These are phyloP conservation scores for Liriodendron chinense DNA, from an alignment of 164 flowering plant genomes.

Conservation along the genomic window DNA sequence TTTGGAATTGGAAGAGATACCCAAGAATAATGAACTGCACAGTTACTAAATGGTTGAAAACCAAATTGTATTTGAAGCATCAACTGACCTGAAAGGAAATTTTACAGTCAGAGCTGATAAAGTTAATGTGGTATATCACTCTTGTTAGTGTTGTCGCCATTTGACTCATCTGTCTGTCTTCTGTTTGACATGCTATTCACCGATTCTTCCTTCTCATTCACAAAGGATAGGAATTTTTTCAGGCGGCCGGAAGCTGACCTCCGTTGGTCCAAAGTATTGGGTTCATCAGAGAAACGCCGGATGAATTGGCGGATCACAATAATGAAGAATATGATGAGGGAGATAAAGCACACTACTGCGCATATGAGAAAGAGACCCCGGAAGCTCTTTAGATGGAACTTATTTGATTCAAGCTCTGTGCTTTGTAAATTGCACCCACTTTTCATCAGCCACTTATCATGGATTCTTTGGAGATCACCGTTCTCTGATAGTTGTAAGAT, in stretches of 20 bases:
- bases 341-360: slow-evolving; percentile 57
- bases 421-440: slow-evolving; percentile 35
- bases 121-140: background rate
- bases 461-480: slow-evolving; percentile 77
- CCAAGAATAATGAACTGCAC: background rate
- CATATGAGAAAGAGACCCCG: slow-evolving; percentile 72
- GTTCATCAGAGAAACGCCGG: slow-evolving; percentile 24
- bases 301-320: slow-evolving; percentile 35
- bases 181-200: background rate
- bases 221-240: slow-evolving; percentile 34
- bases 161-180: background rate
- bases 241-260: slow-evolving; percentile 38
- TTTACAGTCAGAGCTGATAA: background rate
- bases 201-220: background rate
- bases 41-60: background rate
- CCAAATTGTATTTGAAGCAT: background rate
- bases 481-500: slow-evolving; percentile 72
- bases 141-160: background rate
- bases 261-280: slow-evolving; percentile 19
- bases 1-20: background rate
- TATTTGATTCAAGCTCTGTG: slow-evolving; percentile 36
- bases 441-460: slow-evolving; percentile 61
- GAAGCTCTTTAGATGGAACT: slow-evolving; percentile 65
- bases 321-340: slow-evolving; percentile 48
- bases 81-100: background rate